Evolutionary conservation across 106 monocot genomes (phyloP), one percentile per base, ranked within the genome.

Genomic region (Allium cepa): DNA sequence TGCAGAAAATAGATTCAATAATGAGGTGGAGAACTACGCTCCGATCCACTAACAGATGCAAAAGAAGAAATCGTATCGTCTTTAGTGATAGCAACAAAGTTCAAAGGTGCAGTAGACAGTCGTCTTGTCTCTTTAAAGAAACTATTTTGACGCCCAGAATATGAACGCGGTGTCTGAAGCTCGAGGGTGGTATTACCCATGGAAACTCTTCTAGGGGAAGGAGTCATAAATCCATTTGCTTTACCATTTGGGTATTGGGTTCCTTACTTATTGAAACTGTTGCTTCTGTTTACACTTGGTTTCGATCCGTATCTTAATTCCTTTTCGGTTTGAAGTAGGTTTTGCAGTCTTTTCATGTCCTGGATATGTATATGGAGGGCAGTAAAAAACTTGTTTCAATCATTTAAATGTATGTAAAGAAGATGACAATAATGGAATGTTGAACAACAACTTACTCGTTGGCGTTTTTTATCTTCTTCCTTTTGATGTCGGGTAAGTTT

Each of bases 401-500:
- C 36, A 5, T 36, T 36, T 36, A 36, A 36, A 36, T 5, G 67
- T n/a, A 56, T 55, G 13, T 53, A 13, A 57, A 56, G 28, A 13
- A 15, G 28, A 36, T 6, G 49, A 2, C 7, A 7, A 14, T 46
- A 3, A 6, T 5, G n/a, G 5, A 46, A 63, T 63, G 36, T 15
- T 8, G 16, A 46, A 63, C 15, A 7, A 13, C 8, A 0, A 50
- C 49, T 14, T 14, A 99, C 99, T 71, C 87, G 80, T 59, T 69
- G 74, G 18, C 85, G 82, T 59, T 67, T 84, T 52, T 90, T 99
- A 69, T 90, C 93, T 49, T 93, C 99, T 75, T 99, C 99, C 64
- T 81, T 93, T 51, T 99, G 84, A 50, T 76, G 81, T 60, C 87
- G 74, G 16, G 79, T 59, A 55, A 85, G 79, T 76, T 83, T 87